Base-by-base conservation (phyloP, 305 asterid genomes). In the Solanum hybrid region DNA sequence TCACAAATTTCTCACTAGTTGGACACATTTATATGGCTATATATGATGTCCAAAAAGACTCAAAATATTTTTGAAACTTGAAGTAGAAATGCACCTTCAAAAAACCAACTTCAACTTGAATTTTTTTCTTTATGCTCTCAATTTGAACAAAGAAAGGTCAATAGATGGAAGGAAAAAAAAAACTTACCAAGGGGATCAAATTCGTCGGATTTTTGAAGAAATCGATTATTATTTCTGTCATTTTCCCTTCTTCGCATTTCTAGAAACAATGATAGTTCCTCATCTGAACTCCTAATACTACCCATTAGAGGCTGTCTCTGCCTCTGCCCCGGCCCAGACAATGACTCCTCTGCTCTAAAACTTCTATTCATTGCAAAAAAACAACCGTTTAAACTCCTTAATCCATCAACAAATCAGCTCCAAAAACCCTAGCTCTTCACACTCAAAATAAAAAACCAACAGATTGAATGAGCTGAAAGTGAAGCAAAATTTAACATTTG, bases 241-340 rank as follows among this genome's bases (percentile, higher is more conserved):
- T 97, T 97, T 92, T 97, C 99, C 69, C 96, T 97, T 90, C 90
- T 95, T 86, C 97, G 93, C 99, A 97, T 95, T 94, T 97, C 99
- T 37, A 96, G 93, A 90, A 97, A 97, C 93, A 97, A 91, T 19
- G 98, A 96, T 90, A 97, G 95, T 90, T 97, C 99, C 88, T 96
- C 99, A 87, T 97, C 99, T 40, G 93, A 92, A 24, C 94, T 89
- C 92, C 97, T 95, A 93, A 96, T 78, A 90, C 95, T 93, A 81
- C 96, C 98, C 93, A 94, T 45, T 76, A 81, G 71, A 4, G 15
- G 90, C 78, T 89, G 93, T 86, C 90, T 87, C 72, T 86, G 91
- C 89, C 90, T 88, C 36, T 84, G 92, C 90, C 76, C 86, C 69
- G 26, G 24, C 5, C 71, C 71, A 17, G 71, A 7, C 69, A 56